Conservation (phyloP, 371 early-diverging fungal genomes). For the Mortierella sp. region DNA sequence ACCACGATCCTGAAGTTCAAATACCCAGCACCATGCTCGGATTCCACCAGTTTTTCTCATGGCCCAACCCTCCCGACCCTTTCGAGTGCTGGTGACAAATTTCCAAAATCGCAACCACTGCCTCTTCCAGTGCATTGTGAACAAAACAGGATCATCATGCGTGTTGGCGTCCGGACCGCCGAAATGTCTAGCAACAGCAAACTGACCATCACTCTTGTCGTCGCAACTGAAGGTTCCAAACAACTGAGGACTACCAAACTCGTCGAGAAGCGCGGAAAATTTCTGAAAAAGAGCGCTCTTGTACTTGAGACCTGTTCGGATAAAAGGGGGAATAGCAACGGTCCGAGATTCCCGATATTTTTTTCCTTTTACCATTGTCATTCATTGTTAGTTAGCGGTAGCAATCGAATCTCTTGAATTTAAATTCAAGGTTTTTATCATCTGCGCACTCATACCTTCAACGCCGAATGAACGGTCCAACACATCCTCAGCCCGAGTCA, state of each 20-base stretch:
- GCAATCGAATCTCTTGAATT: neutral
- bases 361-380: conserved; percentile 14
- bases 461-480: conserved; percentile 11
- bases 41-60: neutral
- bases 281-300: conserved; percentile 19
- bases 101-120: conserved; percentile 11
- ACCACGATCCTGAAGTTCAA: conserved; percentile 17
- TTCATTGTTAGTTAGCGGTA: neutral
- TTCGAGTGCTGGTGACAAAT: neutral
- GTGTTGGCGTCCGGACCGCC: conserved; percentile 1
- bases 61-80: neutral
- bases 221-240: conserved; percentile 32
- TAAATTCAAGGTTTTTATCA: neutral
- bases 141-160: conserved; percentile 11
- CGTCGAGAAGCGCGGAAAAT: conserved; percentile 24
- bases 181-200: conserved; percentile 10
- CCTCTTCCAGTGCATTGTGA: conserved; percentile 19
- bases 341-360: conserved; percentile 30
- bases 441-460: conserved; percentile 13
- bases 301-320: conserved; percentile 29
- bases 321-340: conserved; percentile 27
- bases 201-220: conserved; percentile 23
- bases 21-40: conserved; percentile 19
- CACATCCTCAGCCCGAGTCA: conserved; percentile 24
- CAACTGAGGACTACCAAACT: conserved; percentile 28